A percentile compares a stretch with the other conserved stretches of the same genome.
phyloP scores from a whole-genome alignment of 1,284 basidiomycete genomes.

The Heterobasidion occidentale region DNA sequence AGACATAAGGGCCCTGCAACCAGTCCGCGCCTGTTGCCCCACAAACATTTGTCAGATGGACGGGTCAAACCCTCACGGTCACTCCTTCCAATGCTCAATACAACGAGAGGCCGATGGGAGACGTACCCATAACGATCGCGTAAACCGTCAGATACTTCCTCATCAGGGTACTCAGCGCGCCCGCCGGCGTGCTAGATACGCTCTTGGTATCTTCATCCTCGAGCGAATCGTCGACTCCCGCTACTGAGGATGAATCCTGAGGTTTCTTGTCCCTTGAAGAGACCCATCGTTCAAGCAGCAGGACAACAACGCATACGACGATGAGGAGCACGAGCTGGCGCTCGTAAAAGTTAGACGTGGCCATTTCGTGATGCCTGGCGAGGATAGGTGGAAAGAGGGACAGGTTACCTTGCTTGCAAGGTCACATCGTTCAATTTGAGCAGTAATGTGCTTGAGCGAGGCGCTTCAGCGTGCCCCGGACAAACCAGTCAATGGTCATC shows the following conservation, averaged over 20 bases:
- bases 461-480: too few relatives aligned
- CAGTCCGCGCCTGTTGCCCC: slow-evolving; percentile 54
- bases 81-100: too few relatives aligned
- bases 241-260: not conserved
- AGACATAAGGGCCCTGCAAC: slow-evolving; percentile 71
- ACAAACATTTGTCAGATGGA: not conserved
- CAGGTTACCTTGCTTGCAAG: too few relatives aligned
- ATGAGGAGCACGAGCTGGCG: slow-evolving; percentile 38
- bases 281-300: slow-evolving; percentile 39
- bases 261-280: slow-evolving; percentile 20
- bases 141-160: slow-evolving; percentile 60
- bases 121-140: slow-evolving; percentile 64
- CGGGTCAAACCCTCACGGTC: too few relatives aligned
- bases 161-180: slow-evolving; percentile 33
- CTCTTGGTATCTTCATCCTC: slow-evolving; percentile 5
- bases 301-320: slow-evolving; percentile 33
- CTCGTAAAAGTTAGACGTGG: slow-evolving; percentile 37
- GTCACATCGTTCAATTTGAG: too few relatives aligned
- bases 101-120: too few relatives aligned
- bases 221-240: slow-evolving; percentile 15
- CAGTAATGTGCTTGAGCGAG: too few relatives aligned
- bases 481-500: too few relatives aligned
- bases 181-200: slow-evolving; percentile 8
- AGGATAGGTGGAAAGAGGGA: too few relatives aligned
- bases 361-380: too few relatives aligned